A percentile compares a stretch with the other conserved stretches of the same genome.
Evolutionary conservation across 768 basidiomycete species (phyloP).

Genomic region (Baorangia bicolor): DNA sequence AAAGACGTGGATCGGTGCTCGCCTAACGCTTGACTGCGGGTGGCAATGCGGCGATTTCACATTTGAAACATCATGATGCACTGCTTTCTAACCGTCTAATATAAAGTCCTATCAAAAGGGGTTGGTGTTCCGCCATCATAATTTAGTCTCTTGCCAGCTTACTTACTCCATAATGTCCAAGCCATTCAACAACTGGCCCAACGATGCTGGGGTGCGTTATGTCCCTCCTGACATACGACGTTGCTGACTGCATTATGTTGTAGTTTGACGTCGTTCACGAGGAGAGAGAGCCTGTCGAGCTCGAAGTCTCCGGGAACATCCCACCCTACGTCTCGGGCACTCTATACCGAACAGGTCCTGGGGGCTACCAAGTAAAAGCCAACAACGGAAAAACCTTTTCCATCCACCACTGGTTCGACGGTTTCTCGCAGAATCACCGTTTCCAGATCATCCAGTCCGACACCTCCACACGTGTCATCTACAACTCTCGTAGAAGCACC

Average conservation of each 20-base stretch:
- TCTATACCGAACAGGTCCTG: conserved; percentile 41
- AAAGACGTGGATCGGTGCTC: too few relatives aligned
- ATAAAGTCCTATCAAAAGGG: conserved; percentile 2
- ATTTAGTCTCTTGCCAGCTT: too few relatives aligned
- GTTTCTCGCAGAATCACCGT: conserved; percentile 39
- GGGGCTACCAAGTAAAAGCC: conserved; percentile 28
- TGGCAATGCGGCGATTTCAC: background rate
- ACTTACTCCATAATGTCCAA: conserved; percentile 11
- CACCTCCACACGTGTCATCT: conserved; percentile 28
- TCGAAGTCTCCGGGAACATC: conserved; percentile 30
- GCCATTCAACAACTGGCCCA: conserved; percentile 34
- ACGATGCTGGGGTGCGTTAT: conserved; percentile 26
- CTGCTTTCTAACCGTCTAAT: background rate
- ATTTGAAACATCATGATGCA: too few relatives aligned
- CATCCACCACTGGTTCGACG: conserved; percentile 42
- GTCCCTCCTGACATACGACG: background rate
- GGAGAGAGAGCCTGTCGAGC: conserved; percentile 28
- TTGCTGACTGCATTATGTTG: background rate
- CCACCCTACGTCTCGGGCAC: conserved; percentile 37
- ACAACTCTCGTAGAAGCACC: conserved; percentile 34
- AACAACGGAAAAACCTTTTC: conserved; percentile 23
- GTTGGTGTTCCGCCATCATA: background rate
- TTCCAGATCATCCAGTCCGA: conserved; percentile 36
- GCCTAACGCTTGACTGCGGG: too few relatives aligned
- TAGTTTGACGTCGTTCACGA: conserved; percentile 32